Conservation (phyloP, 192 early-diverging fungal species). For the Backusella mclennaniae region DNA sequence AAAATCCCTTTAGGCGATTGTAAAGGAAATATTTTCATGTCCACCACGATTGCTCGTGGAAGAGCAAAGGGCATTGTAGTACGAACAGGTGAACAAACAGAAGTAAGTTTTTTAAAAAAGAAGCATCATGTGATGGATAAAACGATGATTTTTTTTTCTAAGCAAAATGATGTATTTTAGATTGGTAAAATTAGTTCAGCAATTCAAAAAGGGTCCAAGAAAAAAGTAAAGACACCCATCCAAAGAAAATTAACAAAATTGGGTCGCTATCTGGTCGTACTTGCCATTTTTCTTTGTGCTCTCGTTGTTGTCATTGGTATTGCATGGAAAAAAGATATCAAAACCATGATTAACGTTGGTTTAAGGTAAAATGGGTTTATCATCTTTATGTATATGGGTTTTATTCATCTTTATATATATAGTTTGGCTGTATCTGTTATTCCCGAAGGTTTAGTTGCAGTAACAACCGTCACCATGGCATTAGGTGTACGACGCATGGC, state of each 20-base stretch:
- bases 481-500: constrained; percentile 96
- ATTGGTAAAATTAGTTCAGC: constrained; percentile 94
- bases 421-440: constrained; percentile 92
- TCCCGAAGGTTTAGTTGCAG: constrained; percentile 96
- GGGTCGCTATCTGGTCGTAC: constrained; percentile 80
- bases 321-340: constrained; percentile 60
- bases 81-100: constrained; percentile 81
- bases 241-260: constrained; percentile 75
- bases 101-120: constrained; percentile 32
- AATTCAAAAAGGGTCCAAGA: constrained; percentile 62
- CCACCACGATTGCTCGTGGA: constrained; percentile 87
- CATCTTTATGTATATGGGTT: not conserved
- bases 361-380: constrained; percentile 53
- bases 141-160: not conserved
- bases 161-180: constrained; percentile 17
- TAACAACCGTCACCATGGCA: constrained; percentile 97
- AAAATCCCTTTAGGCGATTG: constrained; percentile 69
- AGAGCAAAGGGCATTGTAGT: constrained; percentile 93
- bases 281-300: constrained; percentile 80
- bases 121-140: not conserved
- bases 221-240: constrained; percentile 59
- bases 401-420: not conserved
- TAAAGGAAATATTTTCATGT: constrained; percentile 96
- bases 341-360: constrained; percentile 80
- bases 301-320: constrained; percentile 84